Base-by-base conservation (phyloP, 2,329 filamentous ascomycete species). In the Simplicillium sp. region DNA sequence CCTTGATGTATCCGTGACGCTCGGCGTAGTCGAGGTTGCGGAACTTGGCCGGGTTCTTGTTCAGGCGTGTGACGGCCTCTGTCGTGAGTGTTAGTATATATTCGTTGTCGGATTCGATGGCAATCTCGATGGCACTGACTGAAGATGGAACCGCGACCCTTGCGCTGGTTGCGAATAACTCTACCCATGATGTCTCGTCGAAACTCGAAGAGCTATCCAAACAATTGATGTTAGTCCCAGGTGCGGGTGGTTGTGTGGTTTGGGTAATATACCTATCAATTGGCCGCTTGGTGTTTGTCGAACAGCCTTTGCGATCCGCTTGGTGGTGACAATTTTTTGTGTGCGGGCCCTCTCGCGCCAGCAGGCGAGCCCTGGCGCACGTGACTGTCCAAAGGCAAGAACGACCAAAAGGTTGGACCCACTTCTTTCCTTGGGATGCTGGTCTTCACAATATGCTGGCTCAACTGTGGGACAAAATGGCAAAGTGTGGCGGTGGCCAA, bases 1-100 rank as follows among this genome's bases (percentile, higher is more conserved):
- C 92, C 59, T 92, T 87, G 65, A 94, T 75, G 77, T 98, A 98
- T 61, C 92, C 92, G 80, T 97, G 90, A 66, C 87, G 82, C 77
- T 96, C 89, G 67, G 88, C 82, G 70, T 79, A 98, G 70, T 98
- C 92, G 80, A 96, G 86, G 59, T 80, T 87, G 71, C 92, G 80
- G 84, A 98, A 97, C 75, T 94, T 85, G 64, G 90, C 68, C 45
- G 64, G 65, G 45, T 64, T 65, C 82, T 97, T 96, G 77, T 92
- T 90, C 65, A 97, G 81, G 71, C 85, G 84, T 71, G 84, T 88
- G 73, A 85, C 78, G 68, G 83, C 80, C 71, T 80, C 80, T 84
- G 61, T 53, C 44, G 47, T 48, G 40, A 40, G 45, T 37, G 52
- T 64, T 48, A 64, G 60, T 52, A 56, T 52, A 56, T 48, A 32